phyloP scores from a whole-genome alignment of 768 basidiomycete species.

The Clavaria fumosa region DNA sequence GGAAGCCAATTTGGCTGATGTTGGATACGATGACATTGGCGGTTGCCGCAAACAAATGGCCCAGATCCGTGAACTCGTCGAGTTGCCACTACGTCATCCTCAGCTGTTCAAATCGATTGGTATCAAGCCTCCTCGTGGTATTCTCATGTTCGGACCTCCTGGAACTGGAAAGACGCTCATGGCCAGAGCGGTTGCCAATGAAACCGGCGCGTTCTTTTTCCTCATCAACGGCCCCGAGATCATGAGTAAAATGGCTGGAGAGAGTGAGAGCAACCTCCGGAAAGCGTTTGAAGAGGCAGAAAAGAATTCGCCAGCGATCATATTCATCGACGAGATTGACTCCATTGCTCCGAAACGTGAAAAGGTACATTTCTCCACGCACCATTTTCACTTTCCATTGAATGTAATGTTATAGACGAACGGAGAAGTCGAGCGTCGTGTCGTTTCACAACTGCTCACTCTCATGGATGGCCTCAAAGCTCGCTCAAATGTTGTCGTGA shows the following conservation, averaged over 20 bases:
- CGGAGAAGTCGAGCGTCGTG: constrained; percentile 98
- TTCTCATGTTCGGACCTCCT: constrained; percentile 96
- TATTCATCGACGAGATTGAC: constrained; percentile 99
- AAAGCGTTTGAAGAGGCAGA: constrained; percentile 99
- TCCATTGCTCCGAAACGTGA: constrained; percentile 99
- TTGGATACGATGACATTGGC: constrained; percentile 98
- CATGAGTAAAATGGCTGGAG: constrained; percentile 99
- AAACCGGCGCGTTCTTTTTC: constrained; percentile 99
- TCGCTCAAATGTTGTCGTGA: constrained; percentile 97
- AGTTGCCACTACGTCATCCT: constrained; percentile 93
- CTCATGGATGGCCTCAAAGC: constrained; percentile 99
- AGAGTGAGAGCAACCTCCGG: constrained; percentile 90
- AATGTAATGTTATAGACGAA: constrained; percentile 52
- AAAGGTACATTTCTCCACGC: constrained; percentile 43
- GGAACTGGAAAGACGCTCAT: constrained; percentile 99
- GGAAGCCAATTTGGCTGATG: constrained; percentile 89
- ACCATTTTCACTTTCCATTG: neutral
- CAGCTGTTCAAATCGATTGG: constrained; percentile 99
- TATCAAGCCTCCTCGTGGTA: constrained; percentile 99
- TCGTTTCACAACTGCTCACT: constrained; percentile 94
- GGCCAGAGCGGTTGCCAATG: constrained; percentile 98
- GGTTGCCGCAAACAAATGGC: constrained; percentile 99
- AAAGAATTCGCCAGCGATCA: constrained; percentile 99
- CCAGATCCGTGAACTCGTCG: constrained; percentile 97
- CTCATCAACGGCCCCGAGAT: constrained; percentile 99